Evolutionary conservation across 495 filamentous ascomycete species (phyloP).

Genomic region (Trichoderma virens): DNA sequence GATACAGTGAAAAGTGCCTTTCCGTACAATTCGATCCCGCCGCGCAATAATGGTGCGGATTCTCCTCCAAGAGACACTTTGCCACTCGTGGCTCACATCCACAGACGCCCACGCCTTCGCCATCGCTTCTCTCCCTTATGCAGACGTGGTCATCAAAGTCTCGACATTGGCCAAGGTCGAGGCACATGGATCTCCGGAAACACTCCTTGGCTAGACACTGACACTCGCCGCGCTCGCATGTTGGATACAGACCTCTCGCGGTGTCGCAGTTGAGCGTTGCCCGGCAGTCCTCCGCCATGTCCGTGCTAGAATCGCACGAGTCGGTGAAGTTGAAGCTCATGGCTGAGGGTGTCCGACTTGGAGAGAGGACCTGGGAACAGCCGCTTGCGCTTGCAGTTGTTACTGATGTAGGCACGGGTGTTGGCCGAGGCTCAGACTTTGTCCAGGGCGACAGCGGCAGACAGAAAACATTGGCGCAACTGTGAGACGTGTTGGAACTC

Average conservation of each 20-base stretch:
- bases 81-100: neutral
- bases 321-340: slow-evolving; percentile 1
- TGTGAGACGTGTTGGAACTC: neutral
- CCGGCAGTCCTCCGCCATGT: neutral
- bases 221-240: neutral
- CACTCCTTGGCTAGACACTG: neutral
- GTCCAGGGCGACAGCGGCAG: neutral
- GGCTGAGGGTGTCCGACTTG: neutral
- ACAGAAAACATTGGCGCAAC: neutral
- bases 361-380: neutral
- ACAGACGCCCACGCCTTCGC: neutral
- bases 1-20: neutral
- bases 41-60: neutral
- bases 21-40: neutral
- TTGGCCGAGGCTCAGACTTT: neutral
- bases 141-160: neutral
- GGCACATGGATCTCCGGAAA: neutral
- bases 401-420: neutral
- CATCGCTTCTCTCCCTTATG: neutral
- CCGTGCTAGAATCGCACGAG: neutral
- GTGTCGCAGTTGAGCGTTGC: neutral
- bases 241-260: neutral
- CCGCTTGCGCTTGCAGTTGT: neutral
- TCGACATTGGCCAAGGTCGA: neutral
- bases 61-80: neutral